A percentile compares a stretch with the other conserved stretches of the same genome.
Evolutionary conservation across 1,139 yeast genomes (phyloP).

Genomic region (Pichia sp.): DNA sequence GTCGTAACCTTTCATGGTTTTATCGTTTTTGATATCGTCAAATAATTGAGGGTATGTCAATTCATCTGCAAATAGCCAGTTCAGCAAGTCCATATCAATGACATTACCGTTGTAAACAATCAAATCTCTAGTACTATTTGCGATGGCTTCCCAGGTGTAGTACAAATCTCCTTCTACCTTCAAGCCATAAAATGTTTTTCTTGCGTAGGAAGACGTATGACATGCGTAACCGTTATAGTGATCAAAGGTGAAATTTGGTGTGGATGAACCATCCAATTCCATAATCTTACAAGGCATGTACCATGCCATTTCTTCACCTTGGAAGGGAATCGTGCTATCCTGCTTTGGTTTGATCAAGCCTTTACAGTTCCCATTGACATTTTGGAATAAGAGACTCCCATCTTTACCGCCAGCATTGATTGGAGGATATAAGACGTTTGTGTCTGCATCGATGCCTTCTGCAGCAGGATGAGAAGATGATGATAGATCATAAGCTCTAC

Average conservation of each 20-base stretch:
- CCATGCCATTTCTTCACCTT: constrained; percentile 76
- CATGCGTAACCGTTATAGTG: constrained; percentile 84
- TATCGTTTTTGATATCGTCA: constrained; percentile 55
- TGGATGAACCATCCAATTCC: constrained; percentile 63
- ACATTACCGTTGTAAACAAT: constrained; percentile 88
- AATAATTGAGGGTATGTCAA: constrained; percentile 70
- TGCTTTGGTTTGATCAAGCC: constrained; percentile 71
- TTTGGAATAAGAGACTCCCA: constrained; percentile 85
- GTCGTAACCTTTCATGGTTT: constrained; percentile 66
- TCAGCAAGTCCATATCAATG: constrained; percentile 68
- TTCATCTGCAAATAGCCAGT: constrained; percentile 69
- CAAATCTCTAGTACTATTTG: constrained; percentile 65
- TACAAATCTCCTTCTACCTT: constrained; percentile 69
- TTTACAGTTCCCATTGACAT: constrained; percentile 91
- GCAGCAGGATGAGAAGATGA: constrained; percentile 75
- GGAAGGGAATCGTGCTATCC: constrained; percentile 66
- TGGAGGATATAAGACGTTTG: constrained; percentile 80
- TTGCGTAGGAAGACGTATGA: constrained; percentile 69
- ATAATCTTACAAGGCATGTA: constrained; percentile 88
- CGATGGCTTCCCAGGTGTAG: constrained; percentile 86
- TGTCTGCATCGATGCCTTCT: constrained; percentile 62
- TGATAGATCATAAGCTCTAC: constrained; percentile 71
- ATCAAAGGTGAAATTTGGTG: constrained; percentile 55
- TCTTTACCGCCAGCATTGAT: constrained; percentile 85
- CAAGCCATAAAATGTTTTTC: constrained; percentile 61